Percentiles rank a stretch among this genome's conserved stretches.
Conservation (phyloP, 2,329 filamentous ascomycete genomes). For the Talaromyces verruculosus region DNA sequence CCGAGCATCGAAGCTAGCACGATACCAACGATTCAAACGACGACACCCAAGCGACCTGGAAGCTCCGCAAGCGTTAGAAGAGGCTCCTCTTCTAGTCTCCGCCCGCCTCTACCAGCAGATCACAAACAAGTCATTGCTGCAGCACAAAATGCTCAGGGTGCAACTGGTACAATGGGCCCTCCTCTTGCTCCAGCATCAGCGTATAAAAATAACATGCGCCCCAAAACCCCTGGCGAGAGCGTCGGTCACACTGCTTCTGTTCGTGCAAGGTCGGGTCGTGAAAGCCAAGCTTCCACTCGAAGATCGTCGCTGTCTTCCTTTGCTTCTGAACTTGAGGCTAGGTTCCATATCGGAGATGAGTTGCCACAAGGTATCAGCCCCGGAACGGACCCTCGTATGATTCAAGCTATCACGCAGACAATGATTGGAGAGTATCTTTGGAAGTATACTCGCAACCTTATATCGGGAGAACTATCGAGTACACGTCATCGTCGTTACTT, state of each 20-base stretch:
- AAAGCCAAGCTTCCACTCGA: constrained; percentile 53
- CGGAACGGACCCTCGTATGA: constrained; percentile 92
- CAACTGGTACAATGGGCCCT: constrained; percentile 69
- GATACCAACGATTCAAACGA: constrained; percentile 33
- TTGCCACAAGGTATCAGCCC: constrained; percentile 62
- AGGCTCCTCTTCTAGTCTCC: constrained; percentile 42
- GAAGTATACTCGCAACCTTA: constrained; percentile 96
- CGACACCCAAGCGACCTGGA: constrained; percentile 58
- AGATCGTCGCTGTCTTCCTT: constrained; percentile 94
- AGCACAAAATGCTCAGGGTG: constrained; percentile 52
- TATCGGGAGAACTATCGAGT: constrained; percentile 82
- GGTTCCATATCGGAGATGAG: constrained; percentile 73
- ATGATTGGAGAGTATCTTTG: constrained; percentile 99
- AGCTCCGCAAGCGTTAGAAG: constrained; percentile 69
- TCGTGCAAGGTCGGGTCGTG: constrained; percentile 27
- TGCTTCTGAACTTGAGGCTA: constrained; percentile 84
- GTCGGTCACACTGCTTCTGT: constrained; percentile 19
- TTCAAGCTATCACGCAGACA: constrained; percentile 96
- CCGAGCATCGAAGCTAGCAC: constrained; percentile 36
- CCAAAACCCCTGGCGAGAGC: constrained; percentile 32
- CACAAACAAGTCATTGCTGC: constrained; percentile 84
- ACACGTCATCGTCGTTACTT: constrained; percentile 94
- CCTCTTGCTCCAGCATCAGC: constrained; percentile 81
- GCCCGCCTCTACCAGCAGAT: constrained; percentile 76
- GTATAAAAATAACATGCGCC: constrained; percentile 53